These are phyloP conservation scores for Pseudogymnoascus sp. DNA, from an alignment of 2,329 filamentous ascomycete species.

Conservation along the genomic window DNA sequence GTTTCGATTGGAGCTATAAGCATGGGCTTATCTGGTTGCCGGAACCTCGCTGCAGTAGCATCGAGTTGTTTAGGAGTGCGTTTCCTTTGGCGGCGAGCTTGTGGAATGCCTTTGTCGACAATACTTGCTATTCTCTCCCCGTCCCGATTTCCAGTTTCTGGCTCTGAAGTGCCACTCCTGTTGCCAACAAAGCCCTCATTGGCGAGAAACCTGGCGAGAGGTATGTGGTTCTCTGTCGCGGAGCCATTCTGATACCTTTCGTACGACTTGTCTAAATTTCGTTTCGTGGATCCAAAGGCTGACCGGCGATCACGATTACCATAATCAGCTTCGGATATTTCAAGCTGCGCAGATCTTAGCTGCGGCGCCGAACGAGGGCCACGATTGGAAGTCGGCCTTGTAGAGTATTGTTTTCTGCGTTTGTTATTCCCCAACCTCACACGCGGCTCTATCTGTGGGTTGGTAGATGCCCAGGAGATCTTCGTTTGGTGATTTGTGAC, in stretches of 20 bases:
- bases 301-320: conserved; percentile 28
- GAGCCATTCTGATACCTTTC: conserved; percentile 34
- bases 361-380: not conserved
- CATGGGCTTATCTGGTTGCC: conserved; percentile 29
- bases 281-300: conserved; percentile 48
- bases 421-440: not conserved
- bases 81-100: conserved; percentile 21
- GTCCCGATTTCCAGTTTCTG: not conserved
- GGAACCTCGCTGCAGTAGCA: conserved; percentile 29
- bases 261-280: conserved; percentile 49
- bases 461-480: not conserved
- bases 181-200: conserved; percentile 20
- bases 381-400: not conserved
- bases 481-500: conserved; percentile 7
- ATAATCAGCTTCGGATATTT: conserved; percentile 38
- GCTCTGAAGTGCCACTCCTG: conserved; percentile 6
- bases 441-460: not conserved
- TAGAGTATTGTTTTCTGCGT: not conserved
- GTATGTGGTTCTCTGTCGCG: conserved; percentile 26
- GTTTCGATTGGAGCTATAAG: conserved; percentile 20
- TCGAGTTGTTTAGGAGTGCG: conserved; percentile 27
- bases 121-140: not conserved
- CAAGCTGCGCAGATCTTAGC: conserved; percentile 49
- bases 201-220: conserved; percentile 34
- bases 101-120: not conserved